These are phyloP conservation scores for Avena eriantha DNA, from an alignment of 176 grass and related monocot species.

Conservation along the genomic window DNA sequence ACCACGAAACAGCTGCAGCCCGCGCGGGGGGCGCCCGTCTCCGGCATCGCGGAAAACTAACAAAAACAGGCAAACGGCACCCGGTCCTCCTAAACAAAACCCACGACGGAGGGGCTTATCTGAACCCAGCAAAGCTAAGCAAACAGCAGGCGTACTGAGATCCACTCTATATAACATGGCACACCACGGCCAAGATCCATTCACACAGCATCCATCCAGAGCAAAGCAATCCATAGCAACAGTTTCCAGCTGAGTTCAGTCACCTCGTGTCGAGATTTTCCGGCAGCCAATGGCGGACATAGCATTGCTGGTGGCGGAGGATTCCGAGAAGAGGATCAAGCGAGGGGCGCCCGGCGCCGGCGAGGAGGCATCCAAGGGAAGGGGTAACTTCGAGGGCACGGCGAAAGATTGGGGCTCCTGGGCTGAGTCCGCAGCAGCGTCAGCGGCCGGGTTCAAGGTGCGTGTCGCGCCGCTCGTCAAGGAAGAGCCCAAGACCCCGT, in stretches of 20 bases:
- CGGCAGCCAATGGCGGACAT: conserved; percentile 68
- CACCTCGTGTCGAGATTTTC: too few species aligned
- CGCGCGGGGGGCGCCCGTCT: background rate
- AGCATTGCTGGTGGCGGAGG: conserved; percentile 72
- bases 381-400: conserved; percentile 45
- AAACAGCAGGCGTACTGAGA: background rate
- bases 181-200: background rate
- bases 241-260: background rate
- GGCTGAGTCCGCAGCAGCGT: conserved; percentile 39
- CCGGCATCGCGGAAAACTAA: background rate
- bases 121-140: background rate
- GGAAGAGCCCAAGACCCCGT: background rate
- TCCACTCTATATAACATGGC: conserved; percentile 28
- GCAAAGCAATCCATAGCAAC: background rate
- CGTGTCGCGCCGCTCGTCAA: conserved; percentile 36
- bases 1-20: background rate
- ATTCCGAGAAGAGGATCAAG: conserved; percentile 67
- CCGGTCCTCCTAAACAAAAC: background rate
- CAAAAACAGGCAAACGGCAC: background rate
- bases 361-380: conserved; percentile 40
- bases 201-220: background rate
- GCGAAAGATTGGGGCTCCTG: conserved; percentile 55
- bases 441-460: conserved; percentile 41
- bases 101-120: background rate
- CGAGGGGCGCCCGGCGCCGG: background rate